phyloP scores from a whole-genome alignment of 2,329 filamentous ascomycete species.

The Beauveria bassiana region DNA sequence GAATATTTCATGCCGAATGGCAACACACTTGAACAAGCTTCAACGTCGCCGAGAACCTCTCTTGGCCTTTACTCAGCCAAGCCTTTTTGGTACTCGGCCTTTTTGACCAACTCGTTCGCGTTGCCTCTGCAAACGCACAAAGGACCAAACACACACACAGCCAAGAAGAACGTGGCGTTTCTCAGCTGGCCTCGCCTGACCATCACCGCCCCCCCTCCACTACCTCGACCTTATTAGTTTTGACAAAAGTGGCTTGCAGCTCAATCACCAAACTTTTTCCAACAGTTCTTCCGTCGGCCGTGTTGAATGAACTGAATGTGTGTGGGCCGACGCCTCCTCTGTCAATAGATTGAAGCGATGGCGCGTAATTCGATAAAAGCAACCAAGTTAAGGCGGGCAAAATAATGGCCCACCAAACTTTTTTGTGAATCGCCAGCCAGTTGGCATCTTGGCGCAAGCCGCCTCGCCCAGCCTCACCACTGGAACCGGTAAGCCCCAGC shows the following conservation, averaged over 20 bases:
- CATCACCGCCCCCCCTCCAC: neutral
- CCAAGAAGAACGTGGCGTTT: neutral
- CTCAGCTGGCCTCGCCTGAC: constrained; percentile 5
- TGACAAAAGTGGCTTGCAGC: neutral
- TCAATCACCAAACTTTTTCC: neutral
- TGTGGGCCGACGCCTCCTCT: no score
- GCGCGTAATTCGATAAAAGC: no score
- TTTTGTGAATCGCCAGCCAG: no score
- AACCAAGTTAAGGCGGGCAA: no score
- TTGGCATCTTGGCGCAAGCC: neutral
- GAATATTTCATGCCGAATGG: neutral
- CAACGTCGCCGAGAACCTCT: neutral
- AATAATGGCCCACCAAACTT: no score
- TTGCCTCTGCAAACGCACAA: neutral
- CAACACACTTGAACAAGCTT: neutral
- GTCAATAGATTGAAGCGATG: no score
- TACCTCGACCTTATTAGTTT: neutral
- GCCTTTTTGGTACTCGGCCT: no score
- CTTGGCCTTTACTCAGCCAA: no score
- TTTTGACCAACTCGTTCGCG: neutral
- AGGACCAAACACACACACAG: neutral
- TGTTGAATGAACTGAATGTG: no score
- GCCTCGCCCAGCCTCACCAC: constrained; percentile 3
- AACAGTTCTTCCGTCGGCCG: no score
- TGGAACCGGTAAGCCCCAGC: neutral